Conservation (phyloP, 148 eudicot genomes). For the Amaranthus palmeri region DNA sequence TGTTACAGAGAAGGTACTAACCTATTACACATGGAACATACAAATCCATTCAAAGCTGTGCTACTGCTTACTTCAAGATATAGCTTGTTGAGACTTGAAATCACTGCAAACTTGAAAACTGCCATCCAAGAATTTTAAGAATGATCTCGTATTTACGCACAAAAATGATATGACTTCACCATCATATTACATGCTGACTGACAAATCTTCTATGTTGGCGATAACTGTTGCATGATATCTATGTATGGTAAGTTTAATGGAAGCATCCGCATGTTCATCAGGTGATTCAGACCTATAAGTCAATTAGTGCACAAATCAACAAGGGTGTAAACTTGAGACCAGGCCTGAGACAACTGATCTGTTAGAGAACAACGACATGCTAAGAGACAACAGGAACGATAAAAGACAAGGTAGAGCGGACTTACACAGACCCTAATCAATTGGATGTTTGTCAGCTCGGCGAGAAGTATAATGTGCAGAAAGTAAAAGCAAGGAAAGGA, state of each 20-base stretch:
- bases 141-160: not conserved
- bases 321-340: not conserved
- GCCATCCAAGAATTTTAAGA: not conserved
- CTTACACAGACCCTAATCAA: conserved; percentile 29
- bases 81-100: not conserved
- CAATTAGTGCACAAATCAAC: not conserved
- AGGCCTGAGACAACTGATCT: not conserved
- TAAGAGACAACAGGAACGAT: too few relatives aligned
- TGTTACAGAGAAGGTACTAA: not conserved
- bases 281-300: not conserved
- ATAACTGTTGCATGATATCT: not conserved
- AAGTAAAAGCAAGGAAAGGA: conserved; percentile 87
- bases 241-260: not conserved
- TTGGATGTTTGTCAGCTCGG: conserved; percentile 89
- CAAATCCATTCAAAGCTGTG: not conserved
- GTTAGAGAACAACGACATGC: not conserved
- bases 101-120: not conserved
- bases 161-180: not conserved
- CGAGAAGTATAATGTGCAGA: conserved; percentile 97
- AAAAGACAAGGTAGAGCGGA: not conserved
- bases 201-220: not conserved
- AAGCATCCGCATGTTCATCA: not conserved
- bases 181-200: not conserved
- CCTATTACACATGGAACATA: not conserved
- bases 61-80: not conserved